A percentile compares a stretch with the other conserved stretches of the same genome.
These are phyloP conservation scores for Fusarium solani-melongenae DNA, from an alignment of 2,329 filamentous ascomycete species.

Conservation along the genomic window DNA sequence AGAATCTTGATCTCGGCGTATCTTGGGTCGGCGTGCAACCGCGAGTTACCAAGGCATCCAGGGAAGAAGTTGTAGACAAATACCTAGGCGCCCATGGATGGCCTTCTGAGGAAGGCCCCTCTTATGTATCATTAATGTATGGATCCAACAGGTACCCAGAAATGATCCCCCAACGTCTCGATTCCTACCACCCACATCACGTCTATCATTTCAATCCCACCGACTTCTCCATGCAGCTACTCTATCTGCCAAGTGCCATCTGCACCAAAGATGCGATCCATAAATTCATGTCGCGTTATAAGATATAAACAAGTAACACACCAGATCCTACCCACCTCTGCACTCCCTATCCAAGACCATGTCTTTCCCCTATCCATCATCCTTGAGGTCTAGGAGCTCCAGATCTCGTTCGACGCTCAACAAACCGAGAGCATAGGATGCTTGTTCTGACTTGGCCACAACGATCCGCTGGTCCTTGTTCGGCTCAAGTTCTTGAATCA, in stretches of 20 bases:
- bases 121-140: slow-evolving; percentile 48
- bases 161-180: slow-evolving; percentile 23
- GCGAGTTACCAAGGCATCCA: slow-evolving; percentile 13
- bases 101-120: slow-evolving; percentile 12
- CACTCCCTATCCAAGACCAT: background rate
- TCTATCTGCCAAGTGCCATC: background rate
- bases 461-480: slow-evolving; percentile 62
- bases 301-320: background rate
- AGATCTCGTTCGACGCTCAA: slow-evolving; percentile 83
- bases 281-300: background rate
- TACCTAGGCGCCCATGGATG: background rate
- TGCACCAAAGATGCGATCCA: background rate
- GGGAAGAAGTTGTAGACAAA: slow-evolving; percentile 24
- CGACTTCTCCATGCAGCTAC: background rate
- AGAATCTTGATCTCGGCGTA: slow-evolving; percentile 28
- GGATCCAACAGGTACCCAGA: slow-evolving; percentile 27
- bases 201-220: background rate
- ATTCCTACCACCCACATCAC: background rate
- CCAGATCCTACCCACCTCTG: background rate
- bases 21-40: slow-evolving; percentile 13
- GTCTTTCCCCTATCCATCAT: slow-evolving; percentile 41
- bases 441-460: slow-evolving; percentile 70
- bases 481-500: slow-evolving; percentile 59
- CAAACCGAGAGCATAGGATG: slow-evolving; percentile 82
- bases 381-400: slow-evolving; percentile 67